A percentile compares a stretch with the other conserved stretches of the same genome.
Evolutionary conservation across 331 rosid genomes (phyloP).

Genomic region (Rhamnella rubrinervis): DNA sequence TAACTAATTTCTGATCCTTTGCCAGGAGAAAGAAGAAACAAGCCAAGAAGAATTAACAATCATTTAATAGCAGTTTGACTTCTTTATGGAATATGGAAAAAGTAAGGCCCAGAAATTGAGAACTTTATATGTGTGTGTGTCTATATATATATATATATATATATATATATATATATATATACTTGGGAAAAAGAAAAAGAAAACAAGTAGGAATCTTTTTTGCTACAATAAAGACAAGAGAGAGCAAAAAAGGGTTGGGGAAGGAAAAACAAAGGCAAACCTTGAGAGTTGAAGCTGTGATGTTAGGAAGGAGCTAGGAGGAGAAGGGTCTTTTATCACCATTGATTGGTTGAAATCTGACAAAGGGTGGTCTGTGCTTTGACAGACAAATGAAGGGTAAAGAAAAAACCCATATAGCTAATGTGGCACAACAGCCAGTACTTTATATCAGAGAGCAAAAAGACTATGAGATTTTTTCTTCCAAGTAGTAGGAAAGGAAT

Average conservation of each 20-base stretch:
- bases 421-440: slow-evolving; percentile 34
- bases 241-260: not conserved
- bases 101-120: not conserved
- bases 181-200: not conserved
- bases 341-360: slow-evolving; percentile 46
- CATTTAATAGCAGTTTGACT: slow-evolving; percentile 12
- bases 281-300: slow-evolving; percentile 22
- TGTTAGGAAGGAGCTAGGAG: slow-evolving; percentile 5
- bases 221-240: slow-evolving; percentile 14
- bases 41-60: not conserved
- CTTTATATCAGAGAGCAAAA: slow-evolving; percentile 22
- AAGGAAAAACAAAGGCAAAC: slow-evolving; percentile 16
- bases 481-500: slow-evolving; percentile 12
- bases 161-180: no score
- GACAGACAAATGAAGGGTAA: slow-evolving; percentile 50
- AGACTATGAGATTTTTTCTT: slow-evolving; percentile 16
- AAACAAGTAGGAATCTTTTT: slow-evolving; percentile 12
- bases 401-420: slow-evolving; percentile 26
- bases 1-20: no score
- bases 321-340: slow-evolving; percentile 23
- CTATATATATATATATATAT: no score
- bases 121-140: no score
- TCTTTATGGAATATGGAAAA: not conserved
- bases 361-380: slow-evolving; percentile 49
- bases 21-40: not conserved